Base-by-base conservation (phyloP, 1,139 yeast genomes). In the Arxiozyma bovina region DNA sequence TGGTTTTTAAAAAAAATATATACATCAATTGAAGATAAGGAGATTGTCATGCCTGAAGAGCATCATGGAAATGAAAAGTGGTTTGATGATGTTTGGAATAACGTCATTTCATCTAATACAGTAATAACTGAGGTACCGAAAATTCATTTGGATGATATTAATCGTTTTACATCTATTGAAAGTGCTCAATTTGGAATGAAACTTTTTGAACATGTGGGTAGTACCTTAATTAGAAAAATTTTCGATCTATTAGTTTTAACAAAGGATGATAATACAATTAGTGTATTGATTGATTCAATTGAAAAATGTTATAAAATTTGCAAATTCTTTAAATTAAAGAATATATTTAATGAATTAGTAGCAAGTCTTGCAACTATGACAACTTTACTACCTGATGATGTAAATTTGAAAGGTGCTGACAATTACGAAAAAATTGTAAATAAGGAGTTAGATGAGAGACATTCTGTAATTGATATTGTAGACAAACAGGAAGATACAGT, bases 21-120 rank as follows among this genome's bases (percentile, higher is more conserved):
- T 68, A 73, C 77, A 44, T 86, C 96, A 0, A 91, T 94, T 55
- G 79, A 81, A 60, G 88, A 85, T 53, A 80, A 87, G 52, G 99
- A 94, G 70, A 93, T 93, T 59, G 89, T 94, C 53, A 88, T 94
- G 91, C 98, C 99, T 0, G 99, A 93, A 63, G 99, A 94, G 66
- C 98, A 91, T 64, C 90, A 85, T 65, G 85, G 83, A 34, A 80
- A 86, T 3, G 84, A 83, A 51, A 90, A 87, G 64, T 86, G 96
- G 83, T 93, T 91, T 72, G 98, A 91, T 66, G 93, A 87, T 66
- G 82, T 85, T 22, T 94, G 99, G 99, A 86, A 87, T 63, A 87
- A 87, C 58, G 73, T 89, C 60, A 80, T 91, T 52, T 80, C 89
- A 2, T 68, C 75, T 69, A 82, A 63, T 30, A 67, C 70, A 6